phyloP scores from a whole-genome alignment of 176 grass and related monocot species.

The Zea luxurians region DNA sequence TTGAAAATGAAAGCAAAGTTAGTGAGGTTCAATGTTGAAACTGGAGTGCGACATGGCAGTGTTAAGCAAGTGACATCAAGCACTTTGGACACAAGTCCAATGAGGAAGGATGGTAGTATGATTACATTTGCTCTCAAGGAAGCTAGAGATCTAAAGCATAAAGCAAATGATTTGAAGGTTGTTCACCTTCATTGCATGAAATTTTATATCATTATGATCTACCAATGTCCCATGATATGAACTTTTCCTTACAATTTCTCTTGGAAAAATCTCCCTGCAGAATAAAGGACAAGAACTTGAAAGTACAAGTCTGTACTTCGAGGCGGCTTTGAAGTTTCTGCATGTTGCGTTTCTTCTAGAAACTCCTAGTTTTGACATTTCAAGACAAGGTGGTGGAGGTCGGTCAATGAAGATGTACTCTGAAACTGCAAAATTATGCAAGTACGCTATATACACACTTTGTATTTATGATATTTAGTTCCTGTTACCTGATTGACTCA shows the following conservation, averaged over 20 bases:
- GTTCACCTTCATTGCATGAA: conserved; percentile 1
- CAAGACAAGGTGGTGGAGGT: conserved; percentile 56
- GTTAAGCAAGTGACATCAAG: conserved; percentile 42
- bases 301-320: conserved; percentile 72
- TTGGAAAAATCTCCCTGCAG: conserved; percentile 46
- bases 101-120: conserved; percentile 55
- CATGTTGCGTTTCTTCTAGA: conserved; percentile 74
- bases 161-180: conserved; percentile 82
- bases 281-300: conserved; percentile 63
- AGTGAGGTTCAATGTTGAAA: conserved; percentile 45
- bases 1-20: conserved; percentile 40
- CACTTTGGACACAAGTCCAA: conserved; percentile 49
- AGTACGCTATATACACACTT: conserved; percentile 50
- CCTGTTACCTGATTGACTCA: conserved; percentile 6
- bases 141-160: conserved; percentile 83
- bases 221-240: conserved; percentile 19
- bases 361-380: conserved; percentile 55
- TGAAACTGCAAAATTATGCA: conserved; percentile 84
- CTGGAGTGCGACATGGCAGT: conserved; percentile 43
- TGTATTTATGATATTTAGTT: conserved; percentile 23
- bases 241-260: conserved; percentile 31
- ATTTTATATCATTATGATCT: conserved; percentile 37
- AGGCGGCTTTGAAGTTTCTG: conserved; percentile 89
- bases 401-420: conserved; percentile 77
- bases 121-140: conserved; percentile 65